These are phyloP conservation scores for Penicillium ucsense DNA, from an alignment of 495 filamentous ascomycete genomes.

Conservation along the genomic window DNA sequence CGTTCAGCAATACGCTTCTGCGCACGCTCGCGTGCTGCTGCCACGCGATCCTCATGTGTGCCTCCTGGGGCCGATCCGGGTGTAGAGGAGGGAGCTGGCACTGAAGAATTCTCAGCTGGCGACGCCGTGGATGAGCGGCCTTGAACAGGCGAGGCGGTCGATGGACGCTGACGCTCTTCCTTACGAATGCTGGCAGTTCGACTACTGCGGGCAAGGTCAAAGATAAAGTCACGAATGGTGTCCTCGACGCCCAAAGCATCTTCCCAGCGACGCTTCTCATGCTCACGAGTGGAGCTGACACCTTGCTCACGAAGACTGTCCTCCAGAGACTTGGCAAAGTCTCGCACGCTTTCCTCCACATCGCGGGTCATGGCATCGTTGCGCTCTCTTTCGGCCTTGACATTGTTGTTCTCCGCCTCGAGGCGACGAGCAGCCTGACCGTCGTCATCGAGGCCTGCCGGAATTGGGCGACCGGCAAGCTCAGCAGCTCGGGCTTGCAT, in stretches of 20 bases:
- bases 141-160: conserved; percentile 14
- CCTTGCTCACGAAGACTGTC: conserved; percentile 75
- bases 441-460: conserved; percentile 52
- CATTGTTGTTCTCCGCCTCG: conserved; percentile 75
- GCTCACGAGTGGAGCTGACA: conserved; percentile 62
- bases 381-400: conserved; percentile 76
- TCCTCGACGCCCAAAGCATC: conserved; percentile 95
- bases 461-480: conserved; percentile 69
- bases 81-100: conserved; percentile 33
- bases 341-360: conserved; percentile 93
- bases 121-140: conserved; percentile 15
- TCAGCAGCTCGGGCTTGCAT: conserved; percentile 97
- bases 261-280: conserved; percentile 91
- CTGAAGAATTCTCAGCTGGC: conserved; percentile 26
- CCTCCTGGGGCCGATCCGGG: conserved; percentile 51
- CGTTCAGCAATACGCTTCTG: conserved; percentile 97
- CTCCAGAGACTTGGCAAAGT: conserved; percentile 75
- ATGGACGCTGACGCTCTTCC: conserved; percentile 45
- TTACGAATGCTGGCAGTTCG: conserved; percentile 63
- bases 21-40: conserved; percentile 93
- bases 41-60: conserved; percentile 84
- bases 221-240: conserved; percentile 94
- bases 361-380: conserved; percentile 94
- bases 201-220: conserved; percentile 79
- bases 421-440: conserved; percentile 70